A percentile compares a stretch with the other conserved stretches of the same genome.
Conservation (phyloP, 208 protist species). For the Angomonas desouzai region DNA sequence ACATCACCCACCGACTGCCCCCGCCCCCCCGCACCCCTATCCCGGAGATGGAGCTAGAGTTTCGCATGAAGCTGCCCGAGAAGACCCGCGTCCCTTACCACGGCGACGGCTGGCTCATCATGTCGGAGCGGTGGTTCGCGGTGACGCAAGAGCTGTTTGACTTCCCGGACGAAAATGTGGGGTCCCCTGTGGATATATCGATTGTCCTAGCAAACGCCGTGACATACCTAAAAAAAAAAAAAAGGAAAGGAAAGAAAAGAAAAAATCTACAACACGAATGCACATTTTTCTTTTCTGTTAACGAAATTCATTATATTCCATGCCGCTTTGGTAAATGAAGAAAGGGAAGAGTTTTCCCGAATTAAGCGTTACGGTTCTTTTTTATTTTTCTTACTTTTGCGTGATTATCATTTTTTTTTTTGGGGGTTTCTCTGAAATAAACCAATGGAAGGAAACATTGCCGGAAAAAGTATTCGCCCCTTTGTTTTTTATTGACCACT, state of each 20-base stretch:
- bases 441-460: too few species aligned
- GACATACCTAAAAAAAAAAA: constrained; percentile 6
- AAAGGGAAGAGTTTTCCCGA: too few species aligned
- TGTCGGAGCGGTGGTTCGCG: constrained; percentile 62
- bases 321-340: too few species aligned
- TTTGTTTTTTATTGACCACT: too few species aligned
- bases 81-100: constrained; percentile 69
- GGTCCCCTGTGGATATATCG: constrained; percentile 21
- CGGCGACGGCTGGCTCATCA: constrained; percentile 60
- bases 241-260: neutral
- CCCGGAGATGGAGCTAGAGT: constrained; percentile 68
- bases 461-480: too few species aligned
- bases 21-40: constrained; percentile 75
- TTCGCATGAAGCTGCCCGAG: constrained; percentile 30
- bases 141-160: constrained; percentile 64
- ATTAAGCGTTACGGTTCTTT: too few species aligned
- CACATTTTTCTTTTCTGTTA: too few species aligned
- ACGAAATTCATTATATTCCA: too few species aligned
- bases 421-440: too few species aligned
- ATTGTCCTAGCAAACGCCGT: constrained; percentile 44
- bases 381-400: too few species aligned
- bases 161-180: constrained; percentile 57
- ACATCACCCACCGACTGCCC: constrained; percentile 74
- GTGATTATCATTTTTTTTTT: too few species aligned
- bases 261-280: neutral